These are phyloP conservation scores for Anthracocystis walkeri DNA, from an alignment of 1,284 basidiomycete genomes.

Conservation along the genomic window DNA sequence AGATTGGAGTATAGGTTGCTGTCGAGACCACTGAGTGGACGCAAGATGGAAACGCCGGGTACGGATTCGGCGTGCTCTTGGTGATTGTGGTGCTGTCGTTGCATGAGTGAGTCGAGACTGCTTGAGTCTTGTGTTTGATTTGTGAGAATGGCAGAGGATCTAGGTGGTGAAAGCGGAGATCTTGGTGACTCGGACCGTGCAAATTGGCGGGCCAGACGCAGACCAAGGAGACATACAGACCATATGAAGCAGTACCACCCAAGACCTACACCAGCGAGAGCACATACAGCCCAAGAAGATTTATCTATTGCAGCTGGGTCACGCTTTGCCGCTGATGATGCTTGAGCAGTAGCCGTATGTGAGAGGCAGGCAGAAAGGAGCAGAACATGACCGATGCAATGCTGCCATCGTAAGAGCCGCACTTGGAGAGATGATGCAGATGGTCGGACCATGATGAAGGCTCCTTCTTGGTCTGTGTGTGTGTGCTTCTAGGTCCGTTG, in stretches of 20 bases:
- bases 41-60: constrained; percentile 64
- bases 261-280: constrained; percentile 63
- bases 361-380: constrained; percentile 6
- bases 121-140: constrained; percentile 75
- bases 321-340: background rate
- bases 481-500: background rate
- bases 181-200: constrained; percentile 30
- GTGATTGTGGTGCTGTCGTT: constrained; percentile 77
- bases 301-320: background rate
- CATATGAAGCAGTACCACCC: constrained; percentile 81
- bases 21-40: constrained; percentile 66
- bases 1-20: constrained; percentile 65
- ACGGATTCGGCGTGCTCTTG: constrained; percentile 74
- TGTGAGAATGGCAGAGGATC: constrained; percentile 31
- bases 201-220: constrained; percentile 69
- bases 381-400: background rate
- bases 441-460: background rate
- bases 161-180: constrained; percentile 41
- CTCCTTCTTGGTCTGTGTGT: no score
- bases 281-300: background rate
- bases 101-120: constrained; percentile 68
- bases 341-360: background rate
- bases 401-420: background rate
- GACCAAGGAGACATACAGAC: constrained; percentile 81
- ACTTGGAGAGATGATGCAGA: background rate